These are phyloP conservation scores for Hericium alpestre DNA, from an alignment of 768 basidiomycete genomes.

Conservation along the genomic window DNA sequence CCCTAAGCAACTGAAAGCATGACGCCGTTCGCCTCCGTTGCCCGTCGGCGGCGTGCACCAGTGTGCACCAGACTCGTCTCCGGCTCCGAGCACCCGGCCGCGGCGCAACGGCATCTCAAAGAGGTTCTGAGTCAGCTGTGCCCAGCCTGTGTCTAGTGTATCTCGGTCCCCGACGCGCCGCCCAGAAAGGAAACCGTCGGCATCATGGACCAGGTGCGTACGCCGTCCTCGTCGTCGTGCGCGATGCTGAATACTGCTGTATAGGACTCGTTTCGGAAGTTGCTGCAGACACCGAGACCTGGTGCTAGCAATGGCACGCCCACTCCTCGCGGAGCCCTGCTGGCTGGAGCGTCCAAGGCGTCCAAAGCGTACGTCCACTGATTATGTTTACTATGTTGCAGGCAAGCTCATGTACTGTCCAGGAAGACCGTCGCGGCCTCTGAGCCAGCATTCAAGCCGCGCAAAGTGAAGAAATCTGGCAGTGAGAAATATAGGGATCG, in stretches of 20 bases:
- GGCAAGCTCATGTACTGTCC: not conserved
- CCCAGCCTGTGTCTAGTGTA: not conserved
- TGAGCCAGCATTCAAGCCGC: constrained; percentile 68
- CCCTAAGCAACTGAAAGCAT: not conserved
- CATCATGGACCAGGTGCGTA: constrained; percentile 12
- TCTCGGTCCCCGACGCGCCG: not conserved
- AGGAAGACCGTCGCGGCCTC: constrained; percentile 41
- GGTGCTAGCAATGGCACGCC: constrained; percentile 15
- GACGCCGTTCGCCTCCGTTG: not conserved
- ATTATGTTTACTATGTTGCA: not conserved
- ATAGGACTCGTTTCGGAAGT: constrained; percentile 51
- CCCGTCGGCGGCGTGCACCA: not conserved
- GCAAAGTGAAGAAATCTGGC: constrained; percentile 52
- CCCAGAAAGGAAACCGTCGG: not conserved
- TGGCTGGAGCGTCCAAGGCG: constrained; percentile 1
- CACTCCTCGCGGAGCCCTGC: constrained; percentile 24
- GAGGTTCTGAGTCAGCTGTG: not conserved
- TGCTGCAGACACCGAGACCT: constrained; percentile 30
- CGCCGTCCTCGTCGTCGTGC: not conserved
- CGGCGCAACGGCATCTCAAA: not conserved
- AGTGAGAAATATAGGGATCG: constrained; percentile 55
- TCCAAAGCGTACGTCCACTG: no score
- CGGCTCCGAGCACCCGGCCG: not conserved
- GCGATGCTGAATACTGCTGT: not conserved
- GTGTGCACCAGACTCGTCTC: not conserved